These are phyloP conservation scores for Diplodia sapinea DNA, from an alignment of 2,329 filamentous ascomycete species.

Conservation along the genomic window DNA sequence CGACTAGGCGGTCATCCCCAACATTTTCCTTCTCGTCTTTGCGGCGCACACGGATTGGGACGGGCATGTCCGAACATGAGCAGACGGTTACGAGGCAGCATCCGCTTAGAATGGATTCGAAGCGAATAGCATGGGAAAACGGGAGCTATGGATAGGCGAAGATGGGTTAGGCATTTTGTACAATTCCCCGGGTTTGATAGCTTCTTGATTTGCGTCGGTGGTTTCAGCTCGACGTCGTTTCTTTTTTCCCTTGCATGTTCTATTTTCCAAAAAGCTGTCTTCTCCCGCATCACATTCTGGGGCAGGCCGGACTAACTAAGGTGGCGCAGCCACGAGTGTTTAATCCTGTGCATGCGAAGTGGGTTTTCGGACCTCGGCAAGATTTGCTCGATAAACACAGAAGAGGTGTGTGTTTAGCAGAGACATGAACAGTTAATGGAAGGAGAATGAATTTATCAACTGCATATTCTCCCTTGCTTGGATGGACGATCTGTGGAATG, in stretches of 20 bases:
- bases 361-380: background rate
- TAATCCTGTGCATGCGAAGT: background rate
- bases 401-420: conserved; percentile 7
- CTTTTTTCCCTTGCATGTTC: conserved; percentile 18
- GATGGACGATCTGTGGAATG: background rate
- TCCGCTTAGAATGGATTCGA: conserved; percentile 2
- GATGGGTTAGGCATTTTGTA: conserved; percentile 8
- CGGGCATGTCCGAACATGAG: background rate
- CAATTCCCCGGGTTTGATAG: conserved; percentile 16
- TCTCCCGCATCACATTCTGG: background rate
- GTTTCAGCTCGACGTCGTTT: background rate
- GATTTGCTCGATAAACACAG: background rate
- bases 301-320: background rate
- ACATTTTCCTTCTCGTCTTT: conserved; percentile 18
- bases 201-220: conserved; percentile 27
- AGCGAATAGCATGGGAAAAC: conserved; percentile 16
- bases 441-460: background rate
- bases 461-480: background rate
- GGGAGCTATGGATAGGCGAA: conserved; percentile 24
- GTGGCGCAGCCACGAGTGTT: background rate
- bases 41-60: conserved; percentile 27
- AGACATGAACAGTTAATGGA: conserved; percentile 13
- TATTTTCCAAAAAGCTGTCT: background rate
- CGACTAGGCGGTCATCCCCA: conserved; percentile 4
- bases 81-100: background rate